Percentiles rank a stretch among this genome's conserved stretches.
phyloP scores from a whole-genome alignment of 176 grass and related monocot species.

The Stipa capillata region DNA sequence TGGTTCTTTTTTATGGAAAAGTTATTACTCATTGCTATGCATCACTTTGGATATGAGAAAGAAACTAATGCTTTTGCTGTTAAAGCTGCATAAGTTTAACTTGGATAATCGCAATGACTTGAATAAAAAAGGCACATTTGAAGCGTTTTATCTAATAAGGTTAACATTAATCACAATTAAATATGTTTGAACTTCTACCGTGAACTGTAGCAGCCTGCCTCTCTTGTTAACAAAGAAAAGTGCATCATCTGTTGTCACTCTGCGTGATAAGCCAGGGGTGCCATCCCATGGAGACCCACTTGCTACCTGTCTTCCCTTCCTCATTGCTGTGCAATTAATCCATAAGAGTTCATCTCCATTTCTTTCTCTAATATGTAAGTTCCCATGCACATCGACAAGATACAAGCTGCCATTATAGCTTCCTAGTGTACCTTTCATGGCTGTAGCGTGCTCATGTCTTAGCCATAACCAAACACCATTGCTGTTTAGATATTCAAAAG shows the following conservation, averaged over 20 bases:
- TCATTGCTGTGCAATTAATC: constrained; percentile 95
- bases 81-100: neutral
- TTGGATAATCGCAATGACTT: neutral
- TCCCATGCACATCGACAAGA: constrained; percentile 64
- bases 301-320: constrained; percentile 59
- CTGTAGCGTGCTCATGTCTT: constrained; percentile 67
- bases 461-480: constrained; percentile 90
- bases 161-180: constrained; percentile 10
- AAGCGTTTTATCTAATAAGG: constrained; percentile 7
- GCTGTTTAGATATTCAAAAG: constrained; percentile 76
- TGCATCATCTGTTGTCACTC: constrained; percentile 55
- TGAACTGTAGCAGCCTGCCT: constrained; percentile 80
- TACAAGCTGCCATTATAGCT: constrained; percentile 95
- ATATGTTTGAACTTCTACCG: constrained; percentile 36
- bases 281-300: constrained; percentile 93
- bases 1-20: neutral
- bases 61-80: neutral
- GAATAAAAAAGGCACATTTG: neutral
- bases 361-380: constrained; percentile 91
- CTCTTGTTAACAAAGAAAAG: constrained; percentile 92
- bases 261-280: constrained; percentile 39
- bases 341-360: constrained; percentile 63
- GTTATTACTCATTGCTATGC: neutral
- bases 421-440: constrained; percentile 65
- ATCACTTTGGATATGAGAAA: neutral